phyloP scores from a whole-genome alignment of 805 yeast species.

The Cyberlindnera suaveolens region DNA sequence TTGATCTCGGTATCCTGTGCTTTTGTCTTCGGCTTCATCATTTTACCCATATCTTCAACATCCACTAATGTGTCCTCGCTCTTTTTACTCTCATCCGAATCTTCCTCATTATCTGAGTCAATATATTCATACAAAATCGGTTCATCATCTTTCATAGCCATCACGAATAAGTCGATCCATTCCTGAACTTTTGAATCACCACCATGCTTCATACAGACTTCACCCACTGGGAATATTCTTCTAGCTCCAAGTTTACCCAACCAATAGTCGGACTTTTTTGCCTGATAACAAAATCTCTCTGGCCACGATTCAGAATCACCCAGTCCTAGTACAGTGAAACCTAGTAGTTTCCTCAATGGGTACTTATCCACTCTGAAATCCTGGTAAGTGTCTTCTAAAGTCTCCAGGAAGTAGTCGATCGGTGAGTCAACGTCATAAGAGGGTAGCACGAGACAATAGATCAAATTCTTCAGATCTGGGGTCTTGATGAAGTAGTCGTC shows the following conservation, averaged over 20 bases:
- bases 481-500: conserved; percentile 73
- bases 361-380: conserved; percentile 84
- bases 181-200: conserved; percentile 54
- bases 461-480: conserved; percentile 43
- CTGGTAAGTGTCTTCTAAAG: conserved; percentile 70
- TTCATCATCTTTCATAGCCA: conserved; percentile 62
- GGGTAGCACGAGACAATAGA: conserved; percentile 75
- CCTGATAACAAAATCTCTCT: conserved; percentile 81
- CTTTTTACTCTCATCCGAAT: conserved; percentile 22
- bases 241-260: conserved; percentile 81
- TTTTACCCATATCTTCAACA: conserved; percentile 81
- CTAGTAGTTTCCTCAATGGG: conserved; percentile 63
- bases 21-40: conserved; percentile 46
- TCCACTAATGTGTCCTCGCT: conserved; percentile 52
- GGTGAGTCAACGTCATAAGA: conserved; percentile 93
- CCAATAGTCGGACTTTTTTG: conserved; percentile 65
- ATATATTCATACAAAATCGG: conserved; percentile 56
- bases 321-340: conserved; percentile 80
- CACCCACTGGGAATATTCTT: conserved; percentile 77
- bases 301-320: conserved; percentile 89
- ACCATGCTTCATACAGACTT: conserved; percentile 69
- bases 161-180: conserved; percentile 60
- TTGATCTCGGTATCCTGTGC: conserved; percentile 72
- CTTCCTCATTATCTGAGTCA: conserved; percentile 48
- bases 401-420: conserved; percentile 77